A percentile compares a stretch with the other conserved stretches of the same genome.
phyloP scores from a whole-genome alignment of 192 early-diverging fungal species.

The Backusella westeae region DNA sequence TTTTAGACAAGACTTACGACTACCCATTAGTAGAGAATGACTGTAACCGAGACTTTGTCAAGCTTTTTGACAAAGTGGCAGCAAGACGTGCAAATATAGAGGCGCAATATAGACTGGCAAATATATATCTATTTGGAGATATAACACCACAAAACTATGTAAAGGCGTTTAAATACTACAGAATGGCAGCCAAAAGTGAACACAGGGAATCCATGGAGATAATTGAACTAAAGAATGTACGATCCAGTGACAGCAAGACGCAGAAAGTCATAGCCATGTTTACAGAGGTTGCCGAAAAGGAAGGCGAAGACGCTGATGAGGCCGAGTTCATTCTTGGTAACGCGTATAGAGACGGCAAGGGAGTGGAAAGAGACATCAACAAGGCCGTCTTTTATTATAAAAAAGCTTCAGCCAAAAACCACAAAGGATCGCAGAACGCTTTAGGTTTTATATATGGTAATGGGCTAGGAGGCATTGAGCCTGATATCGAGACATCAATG shows the following conservation, averaged over 20 bases:
- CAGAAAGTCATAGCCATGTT: background rate
- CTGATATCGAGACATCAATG: background rate
- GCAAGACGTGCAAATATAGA: background rate
- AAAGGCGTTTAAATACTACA: background rate
- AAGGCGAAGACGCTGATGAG: background rate
- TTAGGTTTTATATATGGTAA: background rate
- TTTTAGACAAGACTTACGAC: background rate
- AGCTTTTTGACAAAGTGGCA: background rate
- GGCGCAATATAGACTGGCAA: background rate
- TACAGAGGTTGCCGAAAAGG: background rate
- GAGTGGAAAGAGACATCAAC: background rate
- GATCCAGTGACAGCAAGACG: background rate
- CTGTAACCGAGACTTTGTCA: background rate
- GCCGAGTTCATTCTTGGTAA: background rate
- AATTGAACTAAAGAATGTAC: background rate
- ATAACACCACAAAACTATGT: background rate
- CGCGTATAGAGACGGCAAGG: background rate
- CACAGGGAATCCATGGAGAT: background rate
- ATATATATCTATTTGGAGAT: background rate
- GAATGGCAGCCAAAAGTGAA: background rate
- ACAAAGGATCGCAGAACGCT: background rate
- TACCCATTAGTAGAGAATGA: background rate
- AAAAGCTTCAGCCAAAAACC: background rate
- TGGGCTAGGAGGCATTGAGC: background rate
- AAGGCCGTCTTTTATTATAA: background rate